Conservation (phyloP, 148 eudicot species). For the Vaccinium darrowii region DNA sequence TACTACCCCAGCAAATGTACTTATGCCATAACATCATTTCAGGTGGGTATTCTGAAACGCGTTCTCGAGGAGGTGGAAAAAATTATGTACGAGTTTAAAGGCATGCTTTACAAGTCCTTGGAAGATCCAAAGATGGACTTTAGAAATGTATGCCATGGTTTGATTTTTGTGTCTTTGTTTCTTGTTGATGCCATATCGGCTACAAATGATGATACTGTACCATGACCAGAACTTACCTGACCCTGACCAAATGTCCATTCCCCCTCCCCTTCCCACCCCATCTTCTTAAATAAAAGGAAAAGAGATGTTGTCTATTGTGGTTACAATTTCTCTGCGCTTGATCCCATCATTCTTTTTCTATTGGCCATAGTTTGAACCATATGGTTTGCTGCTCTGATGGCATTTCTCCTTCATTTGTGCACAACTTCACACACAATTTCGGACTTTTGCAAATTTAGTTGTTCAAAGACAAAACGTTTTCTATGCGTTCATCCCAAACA, state of each 20-base stretch:
- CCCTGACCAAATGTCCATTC: not conserved
- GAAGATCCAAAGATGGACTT: constrained; percentile 89
- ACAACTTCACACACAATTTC: not conserved
- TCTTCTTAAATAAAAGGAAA: not conserved
- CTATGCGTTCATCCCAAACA: not conserved
- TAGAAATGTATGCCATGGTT: constrained; percentile 48
- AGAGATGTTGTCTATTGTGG: not conserved
- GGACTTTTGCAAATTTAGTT: not conserved
- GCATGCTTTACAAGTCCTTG: constrained; percentile 82
- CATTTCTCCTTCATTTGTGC: not conserved
- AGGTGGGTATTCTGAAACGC: constrained; percentile 97
- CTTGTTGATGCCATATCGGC: not conserved
- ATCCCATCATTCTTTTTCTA: not conserved
- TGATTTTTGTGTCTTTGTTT: constrained; percentile 6
- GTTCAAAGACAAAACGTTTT: not conserved
- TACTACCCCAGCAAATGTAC: constrained; percentile 4
- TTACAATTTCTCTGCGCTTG: not conserved
- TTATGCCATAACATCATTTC: constrained; percentile 23
- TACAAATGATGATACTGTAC: not conserved
- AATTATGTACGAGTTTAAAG: constrained; percentile 94
- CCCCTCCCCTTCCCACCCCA: not conserved
- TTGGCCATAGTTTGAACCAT: not conserved
- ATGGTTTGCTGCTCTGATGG: not conserved
- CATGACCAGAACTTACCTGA: not conserved
- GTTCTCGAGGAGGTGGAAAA: constrained; percentile 98